phyloP scores from a whole-genome alignment of 768 basidiomycete species.

The Rhodotorula paludigena region DNA sequence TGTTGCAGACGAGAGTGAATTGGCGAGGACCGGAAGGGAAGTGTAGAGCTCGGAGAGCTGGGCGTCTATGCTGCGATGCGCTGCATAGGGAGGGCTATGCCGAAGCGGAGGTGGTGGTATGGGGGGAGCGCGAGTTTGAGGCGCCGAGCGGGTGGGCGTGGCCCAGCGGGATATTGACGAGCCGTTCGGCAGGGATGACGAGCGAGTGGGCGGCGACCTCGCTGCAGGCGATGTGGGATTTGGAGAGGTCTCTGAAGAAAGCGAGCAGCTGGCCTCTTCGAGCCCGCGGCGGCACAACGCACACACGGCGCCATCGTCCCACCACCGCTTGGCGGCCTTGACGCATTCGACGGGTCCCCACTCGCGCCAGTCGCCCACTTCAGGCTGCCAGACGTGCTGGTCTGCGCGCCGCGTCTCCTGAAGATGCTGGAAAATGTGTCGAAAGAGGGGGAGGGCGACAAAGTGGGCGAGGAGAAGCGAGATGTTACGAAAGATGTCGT shows the following conservation, averaged over 20 bases:
- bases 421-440: not conserved
- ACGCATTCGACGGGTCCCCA: conserved; percentile 14
- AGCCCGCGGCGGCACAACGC: conserved; percentile 9
- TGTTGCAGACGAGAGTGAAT: not conserved
- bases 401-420: not conserved
- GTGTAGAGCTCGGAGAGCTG: conserved; percentile 6
- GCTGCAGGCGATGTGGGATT: too few species aligned
- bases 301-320: conserved; percentile 22
- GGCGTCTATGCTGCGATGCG: not conserved
- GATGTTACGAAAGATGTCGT: conserved; percentile 27
- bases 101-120: not conserved
- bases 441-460: conserved; percentile 26
- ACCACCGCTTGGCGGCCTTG: conserved; percentile 8
- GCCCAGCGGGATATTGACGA: conserved; percentile 9
- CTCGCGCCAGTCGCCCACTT: conserved; percentile 18
- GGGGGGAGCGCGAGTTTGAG: not conserved
- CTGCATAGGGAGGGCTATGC: not conserved
- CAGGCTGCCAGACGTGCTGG: not conserved
- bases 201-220: not conserved
- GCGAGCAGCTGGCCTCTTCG: too few species aligned
- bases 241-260: too few species aligned
- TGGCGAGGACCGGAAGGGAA: conserved; percentile 2
- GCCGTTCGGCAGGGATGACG: too few species aligned
- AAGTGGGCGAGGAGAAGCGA: conserved; percentile 16
- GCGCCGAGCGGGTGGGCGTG: not conserved